These are phyloP conservation scores for Saccharomyces hybrid DNA, from an alignment of 1,139 yeast genomes.

Conservation along the genomic window DNA sequence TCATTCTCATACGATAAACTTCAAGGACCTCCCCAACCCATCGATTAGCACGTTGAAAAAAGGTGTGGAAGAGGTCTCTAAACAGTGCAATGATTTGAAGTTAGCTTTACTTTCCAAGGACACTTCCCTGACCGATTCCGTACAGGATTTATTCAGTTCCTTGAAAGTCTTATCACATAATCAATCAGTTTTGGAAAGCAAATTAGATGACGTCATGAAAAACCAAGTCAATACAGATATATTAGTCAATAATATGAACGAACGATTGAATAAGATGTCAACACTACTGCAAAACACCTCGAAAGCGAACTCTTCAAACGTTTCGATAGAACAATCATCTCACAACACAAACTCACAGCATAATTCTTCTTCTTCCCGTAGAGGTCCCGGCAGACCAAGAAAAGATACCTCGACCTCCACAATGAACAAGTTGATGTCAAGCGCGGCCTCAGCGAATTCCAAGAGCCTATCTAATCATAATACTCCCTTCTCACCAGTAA, in stretches of 20 bases:
- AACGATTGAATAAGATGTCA: conserved; percentile 16
- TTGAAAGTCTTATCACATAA: conserved; percentile 28
- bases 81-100: conserved; percentile 13
- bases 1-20: background rate
- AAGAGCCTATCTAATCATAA: background rate
- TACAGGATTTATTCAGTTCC: conserved; percentile 19
- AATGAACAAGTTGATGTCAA: conserved; percentile 4
- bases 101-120: conserved; percentile 15
- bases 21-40: background rate
- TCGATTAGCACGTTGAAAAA: conserved; percentile 1
- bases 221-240: conserved; percentile 32
- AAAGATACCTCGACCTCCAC: conserved; percentile 16
- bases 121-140: conserved; percentile 11
- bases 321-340: background rate
- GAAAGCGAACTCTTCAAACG: conserved; percentile 1
- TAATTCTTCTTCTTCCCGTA: conserved; percentile 9
- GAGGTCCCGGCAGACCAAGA: conserved; percentile 32
- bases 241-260: conserved; percentile 26
- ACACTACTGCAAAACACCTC: background rate
- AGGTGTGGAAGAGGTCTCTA: conserved; percentile 5
- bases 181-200: conserved; percentile 29
- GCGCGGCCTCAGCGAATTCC: background rate
- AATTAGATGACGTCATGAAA: conserved; percentile 28
- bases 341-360: conserved; percentile 1
- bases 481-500: conserved; percentile 7